A percentile compares a stretch with the other conserved stretches of the same genome.
phyloP scores from a whole-genome alignment of 2,329 filamentous ascomycete genomes.

The Fusarium compactum region DNA sequence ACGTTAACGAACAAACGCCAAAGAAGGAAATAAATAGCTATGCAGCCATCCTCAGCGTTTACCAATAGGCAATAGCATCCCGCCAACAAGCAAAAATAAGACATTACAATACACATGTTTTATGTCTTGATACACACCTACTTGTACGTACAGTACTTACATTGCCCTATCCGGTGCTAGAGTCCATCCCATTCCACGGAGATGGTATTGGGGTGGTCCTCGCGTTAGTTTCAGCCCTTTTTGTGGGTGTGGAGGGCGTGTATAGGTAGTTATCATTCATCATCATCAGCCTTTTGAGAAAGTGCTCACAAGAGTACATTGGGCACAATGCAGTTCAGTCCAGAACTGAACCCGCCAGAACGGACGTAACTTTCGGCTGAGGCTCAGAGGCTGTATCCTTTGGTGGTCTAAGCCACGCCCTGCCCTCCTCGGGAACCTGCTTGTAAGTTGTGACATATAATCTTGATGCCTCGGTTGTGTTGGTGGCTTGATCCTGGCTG shows the following conservation, averaged over 20 bases:
- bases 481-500: conserved; percentile 21
- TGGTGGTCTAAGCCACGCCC: conserved; percentile 13
- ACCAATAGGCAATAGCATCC: conserved; percentile 19
- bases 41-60: conserved; percentile 13
- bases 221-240: conserved; percentile 34
- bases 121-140: neutral
- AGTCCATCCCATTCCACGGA: conserved; percentile 38
- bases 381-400: conserved; percentile 7
- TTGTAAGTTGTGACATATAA: conserved; percentile 13
- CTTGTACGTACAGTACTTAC: neutral
- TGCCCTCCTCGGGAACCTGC: conserved; percentile 1
- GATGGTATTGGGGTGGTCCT: conserved; percentile 38
- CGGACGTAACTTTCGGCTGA: conserved; percentile 13
- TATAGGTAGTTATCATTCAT: neutral
- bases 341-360: neutral
- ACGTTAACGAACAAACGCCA: conserved; percentile 2
- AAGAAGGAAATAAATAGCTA: conserved; percentile 11
- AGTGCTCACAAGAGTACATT: conserved; percentile 18
- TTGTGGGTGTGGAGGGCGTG: conserved; percentile 18
- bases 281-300: neutral
- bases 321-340: neutral
- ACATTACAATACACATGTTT: conserved; percentile 3
- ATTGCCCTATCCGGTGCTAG: conserved; percentile 41
- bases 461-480: neutral
- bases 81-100: conserved; percentile 13